A percentile compares a stretch with the other conserved stretches of the same genome.
Evolutionary conservation across 441 rosid genomes (phyloP).

Genomic region (Capsella rubella): DNA sequence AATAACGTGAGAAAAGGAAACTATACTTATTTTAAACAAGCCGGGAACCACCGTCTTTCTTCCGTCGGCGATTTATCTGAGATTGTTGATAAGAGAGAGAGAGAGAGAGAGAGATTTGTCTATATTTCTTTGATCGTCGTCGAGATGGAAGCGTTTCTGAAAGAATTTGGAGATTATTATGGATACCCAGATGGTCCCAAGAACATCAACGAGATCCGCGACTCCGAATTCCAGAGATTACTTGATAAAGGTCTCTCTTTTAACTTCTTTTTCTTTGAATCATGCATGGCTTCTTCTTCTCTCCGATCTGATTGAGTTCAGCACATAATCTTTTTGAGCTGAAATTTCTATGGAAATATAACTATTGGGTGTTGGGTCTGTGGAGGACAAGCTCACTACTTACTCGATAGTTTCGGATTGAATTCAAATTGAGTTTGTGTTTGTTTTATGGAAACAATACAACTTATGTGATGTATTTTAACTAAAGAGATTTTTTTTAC

Average conservation of each 20-base stretch:
- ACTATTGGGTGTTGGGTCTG: slow-evolving; percentile 2
- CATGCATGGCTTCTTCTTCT: background rate
- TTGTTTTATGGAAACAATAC: slow-evolving; percentile 1
- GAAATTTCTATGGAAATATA: background rate
- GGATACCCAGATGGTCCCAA: slow-evolving; percentile 86
- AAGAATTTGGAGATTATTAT: slow-evolving; percentile 72
- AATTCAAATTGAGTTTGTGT: slow-evolving; percentile 6
- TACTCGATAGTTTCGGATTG: slow-evolving; percentile 2
- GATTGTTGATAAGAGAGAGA: background rate
- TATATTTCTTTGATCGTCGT: background rate
- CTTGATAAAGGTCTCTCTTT: slow-evolving; percentile 50
- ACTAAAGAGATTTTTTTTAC: background rate
- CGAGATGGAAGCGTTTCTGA: slow-evolving; percentile 65
- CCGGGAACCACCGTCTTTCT: slow-evolving; percentile 37
- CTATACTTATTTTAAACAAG: slow-evolving; percentile 27
- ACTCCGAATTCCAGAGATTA: slow-evolving; percentile 84
- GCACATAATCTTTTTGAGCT: background rate
- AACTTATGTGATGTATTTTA: background rate
- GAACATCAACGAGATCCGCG: slow-evolving; percentile 72
- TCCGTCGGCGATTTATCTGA: slow-evolving; percentile 28
- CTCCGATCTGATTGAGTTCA: slow-evolving; percentile 1
- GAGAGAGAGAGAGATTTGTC: background rate
- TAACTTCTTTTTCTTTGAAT: background rate
- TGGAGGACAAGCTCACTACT: slow-evolving; percentile 7
- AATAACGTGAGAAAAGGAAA: background rate